Percentiles rank a stretch among this genome's conserved stretches.
Evolutionary conservation across 2,329 filamentous ascomycete species (phyloP).

Genomic region (Colletotrichum sp.): DNA sequence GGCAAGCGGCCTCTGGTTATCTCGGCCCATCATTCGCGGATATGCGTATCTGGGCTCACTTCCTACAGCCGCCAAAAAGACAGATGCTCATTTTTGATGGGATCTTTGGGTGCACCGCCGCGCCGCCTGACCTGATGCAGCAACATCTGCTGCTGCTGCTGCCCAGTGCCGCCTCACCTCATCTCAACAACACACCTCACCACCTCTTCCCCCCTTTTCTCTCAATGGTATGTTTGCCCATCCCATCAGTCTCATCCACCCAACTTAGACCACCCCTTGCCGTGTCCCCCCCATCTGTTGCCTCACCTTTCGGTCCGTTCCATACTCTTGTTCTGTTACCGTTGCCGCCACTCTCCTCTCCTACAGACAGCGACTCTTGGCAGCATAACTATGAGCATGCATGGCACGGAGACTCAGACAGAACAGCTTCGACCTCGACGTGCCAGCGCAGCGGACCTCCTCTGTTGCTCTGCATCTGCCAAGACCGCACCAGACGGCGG

Average conservation of each 20-base stretch:
- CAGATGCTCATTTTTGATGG: background rate
- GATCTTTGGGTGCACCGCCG: background rate
- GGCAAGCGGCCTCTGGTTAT: background rate
- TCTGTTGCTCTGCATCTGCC: constrained; percentile 16
- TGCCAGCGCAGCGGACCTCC: constrained; percentile 15
- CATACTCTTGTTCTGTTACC: background rate
- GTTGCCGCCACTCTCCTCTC: background rate
- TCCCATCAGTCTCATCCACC: background rate
- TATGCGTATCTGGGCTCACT: constrained; percentile 6
- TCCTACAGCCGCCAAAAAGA: background rate
- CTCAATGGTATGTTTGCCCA: background rate
- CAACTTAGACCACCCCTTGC: background rate
- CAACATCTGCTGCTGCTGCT: background rate
- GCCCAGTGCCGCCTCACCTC: background rate
- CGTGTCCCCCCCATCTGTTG: background rate
- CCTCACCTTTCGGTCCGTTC: constrained; percentile 9
- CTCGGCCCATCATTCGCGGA: background rate
- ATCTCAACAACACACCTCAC: background rate
- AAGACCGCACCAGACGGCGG: constrained; percentile 15
- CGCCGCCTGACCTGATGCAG: background rate
- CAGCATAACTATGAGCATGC: background rate
- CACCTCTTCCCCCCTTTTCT: background rate
- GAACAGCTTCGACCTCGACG: background rate
- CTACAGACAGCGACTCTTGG: background rate
- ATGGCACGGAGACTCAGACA: background rate